Evolutionary conservation across 768 basidiomycete species (phyloP).

Genomic region (Leccinum obscurum): DNA sequence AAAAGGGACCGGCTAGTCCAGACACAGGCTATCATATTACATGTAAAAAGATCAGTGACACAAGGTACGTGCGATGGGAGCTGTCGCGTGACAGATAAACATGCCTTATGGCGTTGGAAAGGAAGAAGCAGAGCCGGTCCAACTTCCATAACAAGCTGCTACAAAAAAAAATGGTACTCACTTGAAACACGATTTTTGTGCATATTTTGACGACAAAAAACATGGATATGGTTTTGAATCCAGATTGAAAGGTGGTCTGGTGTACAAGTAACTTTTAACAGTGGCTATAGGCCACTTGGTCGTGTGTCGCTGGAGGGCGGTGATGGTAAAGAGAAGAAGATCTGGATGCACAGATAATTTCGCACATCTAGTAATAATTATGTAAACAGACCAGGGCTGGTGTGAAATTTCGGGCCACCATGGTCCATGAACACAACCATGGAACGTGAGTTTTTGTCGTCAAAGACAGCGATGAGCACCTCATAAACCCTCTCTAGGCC

Average conservation of each 20-base stretch:
- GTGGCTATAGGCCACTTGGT: constrained; percentile 33
- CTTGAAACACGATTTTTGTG: constrained; percentile 38
- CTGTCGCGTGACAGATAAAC: constrained; percentile 39
- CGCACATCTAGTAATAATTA: constrained; percentile 32
- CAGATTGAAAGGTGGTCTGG: constrained; percentile 35
- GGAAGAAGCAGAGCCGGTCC: constrained; percentile 17
- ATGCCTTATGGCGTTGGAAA: constrained; percentile 26
- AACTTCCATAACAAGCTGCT: constrained; percentile 27
- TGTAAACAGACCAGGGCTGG: constrained; percentile 26
- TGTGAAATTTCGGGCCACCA: constrained; percentile 4
- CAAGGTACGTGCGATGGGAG: constrained; percentile 29
- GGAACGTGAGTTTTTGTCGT: constrained; percentile 29
- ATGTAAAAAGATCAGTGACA: constrained; percentile 39
- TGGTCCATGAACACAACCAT: constrained; percentile 12
- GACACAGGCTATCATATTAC: constrained; percentile 35
- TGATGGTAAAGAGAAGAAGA: constrained; percentile 32
- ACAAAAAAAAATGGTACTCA: constrained; percentile 26
- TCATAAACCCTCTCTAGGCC: constrained; percentile 31
- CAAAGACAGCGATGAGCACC: constrained; percentile 2
- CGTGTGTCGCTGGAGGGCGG: constrained; percentile 32
- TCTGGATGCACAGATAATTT: constrained; percentile 16
- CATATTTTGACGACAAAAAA: constrained; percentile 38
- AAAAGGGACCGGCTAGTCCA: constrained; percentile 12
- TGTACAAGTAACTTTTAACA: constrained; percentile 11
- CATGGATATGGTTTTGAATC: constrained; percentile 36